Conservation (phyloP, 1,284 basidiomycete genomes). For the Cryptococcus deneoformans region DNA sequence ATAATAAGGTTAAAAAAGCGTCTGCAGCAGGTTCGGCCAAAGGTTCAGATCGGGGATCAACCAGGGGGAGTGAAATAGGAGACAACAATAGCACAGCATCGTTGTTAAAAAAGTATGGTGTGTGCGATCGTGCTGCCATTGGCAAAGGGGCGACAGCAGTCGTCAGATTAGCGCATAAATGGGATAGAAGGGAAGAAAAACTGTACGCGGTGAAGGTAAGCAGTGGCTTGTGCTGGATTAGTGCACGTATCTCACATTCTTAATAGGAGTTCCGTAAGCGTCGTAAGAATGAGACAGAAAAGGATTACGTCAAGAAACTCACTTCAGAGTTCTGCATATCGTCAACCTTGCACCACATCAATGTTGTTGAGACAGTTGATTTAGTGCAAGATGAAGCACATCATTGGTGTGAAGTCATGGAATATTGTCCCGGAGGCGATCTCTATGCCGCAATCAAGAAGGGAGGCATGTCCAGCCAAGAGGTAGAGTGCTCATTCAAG, state of each 20-base stretch:
- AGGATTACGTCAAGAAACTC: slow-evolving; percentile 99
- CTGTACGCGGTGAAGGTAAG: slow-evolving; percentile 96
- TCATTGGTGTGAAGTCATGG: slow-evolving; percentile 99
- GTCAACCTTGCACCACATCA: slow-evolving; percentile 92
- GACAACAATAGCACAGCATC: slow-evolving; percentile 46
- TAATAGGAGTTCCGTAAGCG: slow-evolving; percentile 92
- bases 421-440: slow-evolving; percentile 96
- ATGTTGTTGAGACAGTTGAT: slow-evolving; percentile 98
- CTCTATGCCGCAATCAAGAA: slow-evolving; percentile 98
- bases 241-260: background rate
- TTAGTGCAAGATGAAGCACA: slow-evolving; percentile 94
- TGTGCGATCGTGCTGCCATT: slow-evolving; percentile 95
- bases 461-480: slow-evolving; percentile 88
- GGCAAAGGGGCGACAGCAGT: slow-evolving; percentile 98
- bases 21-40: slow-evolving; percentile 61
- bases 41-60: slow-evolving; percentile 49
- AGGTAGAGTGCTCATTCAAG: slow-evolving; percentile 98
- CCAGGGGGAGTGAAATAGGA: slow-evolving; percentile 38
- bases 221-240: slow-evolving; percentile 3
- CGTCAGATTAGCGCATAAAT: slow-evolving; percentile 95
- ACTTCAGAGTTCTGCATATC: slow-evolving; percentile 99
- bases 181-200: slow-evolving; percentile 95
- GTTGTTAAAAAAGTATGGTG: slow-evolving; percentile 92
- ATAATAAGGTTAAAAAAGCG: slow-evolving; percentile 63
- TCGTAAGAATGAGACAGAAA: slow-evolving; percentile 96